A percentile compares a stretch with the other conserved stretches of the same genome.
Conservation (phyloP, 2,329 filamentous ascomycete species). For the Diaporthe ampelina region DNA sequence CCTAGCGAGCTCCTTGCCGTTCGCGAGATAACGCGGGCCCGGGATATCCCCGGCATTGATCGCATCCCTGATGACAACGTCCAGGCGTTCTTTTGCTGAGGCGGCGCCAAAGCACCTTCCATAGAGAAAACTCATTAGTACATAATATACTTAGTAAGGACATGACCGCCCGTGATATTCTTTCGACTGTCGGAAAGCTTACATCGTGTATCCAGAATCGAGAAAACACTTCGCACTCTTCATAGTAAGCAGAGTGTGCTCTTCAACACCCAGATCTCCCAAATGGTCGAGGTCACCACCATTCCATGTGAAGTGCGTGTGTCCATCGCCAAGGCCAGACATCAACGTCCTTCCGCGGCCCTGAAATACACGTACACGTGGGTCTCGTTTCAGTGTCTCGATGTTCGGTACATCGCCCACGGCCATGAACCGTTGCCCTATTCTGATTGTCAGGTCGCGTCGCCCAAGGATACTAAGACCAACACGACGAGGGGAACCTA, state of each 20-base stretch:
- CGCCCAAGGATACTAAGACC: no score
- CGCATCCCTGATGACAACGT: constrained; percentile 61
- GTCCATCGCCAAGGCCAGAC: constrained; percentile 63
- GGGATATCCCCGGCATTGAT: constrained; percentile 64
- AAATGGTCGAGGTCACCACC: constrained; percentile 56
- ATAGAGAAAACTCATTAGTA: not conserved
- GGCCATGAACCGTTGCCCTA: constrained; percentile 44
- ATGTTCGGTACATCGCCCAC: constrained; percentile 47
- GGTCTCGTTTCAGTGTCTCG: constrained; percentile 44
- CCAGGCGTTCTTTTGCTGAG: constrained; percentile 60
- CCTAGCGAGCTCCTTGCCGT: constrained; percentile 62
- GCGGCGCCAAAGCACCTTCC: constrained; percentile 58
- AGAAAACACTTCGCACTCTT: constrained; percentile 59
- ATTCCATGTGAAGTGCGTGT: constrained; percentile 65
- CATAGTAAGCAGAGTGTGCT: constrained; percentile 61
- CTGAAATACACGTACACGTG: constrained; percentile 52
- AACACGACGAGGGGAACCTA: no score
- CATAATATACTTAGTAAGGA: not conserved
- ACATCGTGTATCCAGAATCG: constrained; percentile 65
- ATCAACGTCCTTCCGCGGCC: constrained; percentile 61
- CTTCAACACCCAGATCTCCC: constrained; percentile 59
- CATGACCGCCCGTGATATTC: no score
- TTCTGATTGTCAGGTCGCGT: no score
- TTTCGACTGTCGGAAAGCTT: no score
- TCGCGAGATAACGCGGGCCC: constrained; percentile 62